Base-by-base conservation (phyloP, 495 filamentous ascomycete species). In the Sordaria brevicollis region DNA sequence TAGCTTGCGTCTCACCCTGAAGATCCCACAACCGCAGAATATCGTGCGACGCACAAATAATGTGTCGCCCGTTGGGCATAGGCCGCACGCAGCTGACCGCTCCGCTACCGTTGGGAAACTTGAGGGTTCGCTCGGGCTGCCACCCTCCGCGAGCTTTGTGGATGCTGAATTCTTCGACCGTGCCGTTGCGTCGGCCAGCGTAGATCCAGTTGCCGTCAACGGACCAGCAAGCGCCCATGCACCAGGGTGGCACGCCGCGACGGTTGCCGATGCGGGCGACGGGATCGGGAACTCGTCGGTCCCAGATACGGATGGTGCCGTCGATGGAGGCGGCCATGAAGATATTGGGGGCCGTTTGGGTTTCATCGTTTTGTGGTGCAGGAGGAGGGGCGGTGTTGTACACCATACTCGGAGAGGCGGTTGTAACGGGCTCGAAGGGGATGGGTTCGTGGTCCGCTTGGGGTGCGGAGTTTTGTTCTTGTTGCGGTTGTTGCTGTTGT, bases 201-300 rank as follows among this genome's bases (percentile, higher is more conserved):
- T 97, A 99, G 69, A 99, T 93, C 79, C 86, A 94, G 79, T 99
- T 97, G 33, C 95, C 95, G 79, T 97, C 91, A 2, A 93, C 93
- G 71, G 90, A 93, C 95, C 96, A 99, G 80, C 92, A 96, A n/a
- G 93, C 93, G 71, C 90, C 92, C 90, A 97, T 98, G 79, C 94
- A 97, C 96, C 96, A 99, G 9, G 93, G 95, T 3, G 96, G 93
- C 7, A 90, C 89, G 67, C 91, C 90, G 29, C 81, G 84, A 10
- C 85, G 83, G 67, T 91, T 90, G 17, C 82, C 83, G 66, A 97
- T 93, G 38, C 88, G 86, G 35, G 96, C 93, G 13, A 97, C 82
- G 4, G 96, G 90, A 68, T 89, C 86, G 13, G 85, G 87, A 72
- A 90, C 85, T 19, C 95, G 88, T 43, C 93, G 87, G 77, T 99